Evolutionary conservation across 2,329 filamentous ascomycete genomes (phyloP).

Genomic region (Raffaelea ambrosiae): DNA sequence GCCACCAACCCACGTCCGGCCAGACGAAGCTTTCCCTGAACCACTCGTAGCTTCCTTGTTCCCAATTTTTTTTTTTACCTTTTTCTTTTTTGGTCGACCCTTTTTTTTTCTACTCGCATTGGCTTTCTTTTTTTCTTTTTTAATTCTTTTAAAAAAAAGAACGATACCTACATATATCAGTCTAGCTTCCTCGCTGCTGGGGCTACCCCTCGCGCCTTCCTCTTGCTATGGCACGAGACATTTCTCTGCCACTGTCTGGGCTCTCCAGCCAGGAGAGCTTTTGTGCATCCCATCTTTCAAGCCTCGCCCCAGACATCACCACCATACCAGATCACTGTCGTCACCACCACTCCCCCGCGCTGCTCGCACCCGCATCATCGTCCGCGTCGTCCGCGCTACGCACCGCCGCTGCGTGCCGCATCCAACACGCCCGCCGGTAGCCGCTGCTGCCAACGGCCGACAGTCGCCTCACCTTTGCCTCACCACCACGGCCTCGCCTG

Average conservation of each 20-base stretch:
- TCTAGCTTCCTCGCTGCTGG: constrained; percentile 14
- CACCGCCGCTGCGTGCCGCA: too few species aligned
- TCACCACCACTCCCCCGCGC: too few species aligned
- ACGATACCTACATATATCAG: constrained; percentile 14
- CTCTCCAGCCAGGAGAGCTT: constrained; percentile 27
- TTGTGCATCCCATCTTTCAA: neutral
- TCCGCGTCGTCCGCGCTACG: too few species aligned
- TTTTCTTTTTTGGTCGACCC: neutral
- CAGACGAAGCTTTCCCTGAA: constrained; percentile 11
- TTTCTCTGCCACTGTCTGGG: constrained; percentile 20
- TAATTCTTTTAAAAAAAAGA: too few species aligned
- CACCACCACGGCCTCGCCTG: too few species aligned
- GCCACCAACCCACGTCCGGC: constrained; percentile 3
- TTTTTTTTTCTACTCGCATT: constrained; percentile 3
- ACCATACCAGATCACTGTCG: too few species aligned
- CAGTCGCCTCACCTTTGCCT: too few species aligned
- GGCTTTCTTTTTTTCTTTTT: constrained; percentile 2
- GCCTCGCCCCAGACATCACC: too few species aligned
- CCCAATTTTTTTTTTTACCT: constrained; percentile 2
- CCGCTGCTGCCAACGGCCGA: too few species aligned
- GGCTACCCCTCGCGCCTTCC: constrained; percentile 23
- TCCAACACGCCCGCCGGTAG: too few species aligned
- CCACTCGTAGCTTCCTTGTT: constrained; percentile 11
- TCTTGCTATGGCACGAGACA: constrained; percentile 33
- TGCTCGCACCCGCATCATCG: too few species aligned